phyloP scores from a whole-genome alignment of 306 rosid genomes.

The Casuarina cunninghamiana region DNA sequence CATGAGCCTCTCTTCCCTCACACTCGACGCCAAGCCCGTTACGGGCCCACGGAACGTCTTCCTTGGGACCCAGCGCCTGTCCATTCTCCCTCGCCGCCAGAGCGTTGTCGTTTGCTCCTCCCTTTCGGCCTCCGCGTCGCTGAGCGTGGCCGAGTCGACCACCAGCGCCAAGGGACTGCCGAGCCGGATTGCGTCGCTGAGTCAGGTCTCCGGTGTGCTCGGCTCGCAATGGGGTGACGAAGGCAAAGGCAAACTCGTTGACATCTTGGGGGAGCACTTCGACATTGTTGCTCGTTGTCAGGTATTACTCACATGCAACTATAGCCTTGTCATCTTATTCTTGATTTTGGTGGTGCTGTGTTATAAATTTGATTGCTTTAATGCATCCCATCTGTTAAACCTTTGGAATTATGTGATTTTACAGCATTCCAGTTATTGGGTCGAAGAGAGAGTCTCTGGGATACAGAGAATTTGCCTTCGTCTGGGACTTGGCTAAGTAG shows the following conservation, averaged over 20 bases:
- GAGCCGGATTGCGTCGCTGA: constrained; percentile 64
- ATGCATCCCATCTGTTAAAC: too few relatives aligned
- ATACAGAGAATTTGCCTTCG: background rate
- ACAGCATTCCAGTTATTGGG: background rate
- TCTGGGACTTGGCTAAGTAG: background rate
- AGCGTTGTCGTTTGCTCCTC: constrained; percentile 53
- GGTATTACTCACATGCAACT: constrained; percentile 35
- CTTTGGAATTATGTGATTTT: too few relatives aligned
- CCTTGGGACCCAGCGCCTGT: constrained; percentile 12
- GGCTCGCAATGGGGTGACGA: constrained; percentile 99
- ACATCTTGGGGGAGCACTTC: constrained; percentile 84
- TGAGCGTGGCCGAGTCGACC: constrained; percentile 48
- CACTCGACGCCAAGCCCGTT: constrained; percentile 50
- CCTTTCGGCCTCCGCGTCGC: constrained; percentile 44
- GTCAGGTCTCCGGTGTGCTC: constrained; percentile 84
- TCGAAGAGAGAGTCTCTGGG: background rate
- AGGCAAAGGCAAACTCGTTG: constrained; percentile 96
- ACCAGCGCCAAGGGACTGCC: constrained; percentile 2
- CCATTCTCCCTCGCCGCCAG: constrained; percentile 11
- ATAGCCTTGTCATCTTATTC: background rate
- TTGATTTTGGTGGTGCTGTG: background rate
- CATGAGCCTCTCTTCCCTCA: constrained; percentile 66
- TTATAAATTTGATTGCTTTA: background rate
- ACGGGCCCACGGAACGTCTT: constrained; percentile 31
- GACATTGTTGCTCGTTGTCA: constrained; percentile 94